Evolutionary conservation across 2,329 filamentous ascomycete species (phyloP), one percentile per base, ranked within the genome.

Genomic region (Coniochaeta sp.): DNA sequence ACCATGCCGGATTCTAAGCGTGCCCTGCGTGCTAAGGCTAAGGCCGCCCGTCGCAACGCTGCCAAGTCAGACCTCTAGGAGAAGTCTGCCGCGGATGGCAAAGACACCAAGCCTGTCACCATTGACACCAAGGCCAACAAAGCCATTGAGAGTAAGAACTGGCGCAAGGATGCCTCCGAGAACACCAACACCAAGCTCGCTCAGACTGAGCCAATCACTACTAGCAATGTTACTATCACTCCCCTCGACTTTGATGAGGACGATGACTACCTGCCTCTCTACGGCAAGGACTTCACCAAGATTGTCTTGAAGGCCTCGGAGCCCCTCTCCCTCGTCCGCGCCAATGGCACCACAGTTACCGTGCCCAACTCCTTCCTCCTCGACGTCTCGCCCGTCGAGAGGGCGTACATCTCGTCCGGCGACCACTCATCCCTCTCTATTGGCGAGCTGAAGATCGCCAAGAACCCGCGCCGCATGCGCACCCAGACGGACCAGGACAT

Each of bases 311-410:
- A 44, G 34, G 55, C 34, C 36, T 17, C 32, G 22, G 24, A 44
- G 34, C 55, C 55, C 34, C 19, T 57, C 7, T 26, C 19, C 30
- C 26, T 57, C 36, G 55, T 57, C 38, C 22, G 32, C 38, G 2
- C 24, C 2, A 34, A 57, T 44, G 55, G 55, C 50, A 58, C 54
- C 2, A n/a, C 62, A 2, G 59, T 57, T 44, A 66, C 64, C 50
- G 38, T 62, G 32, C 42, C 59, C 55, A 60, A 63, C 38, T 36
- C 63, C 14, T 54, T 44, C 40, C 54, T 60, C 17, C 26, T 61
- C 12, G 47, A 60, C 30, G 19, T 54, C 30, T 57, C 60, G 17
- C 57, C 61, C 34, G 5, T 54, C n/a, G 59, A 61, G 26, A 61
- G 59, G 59, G 58, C 55, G 19, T 61, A 57, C 26, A 44, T 57